Base-by-base conservation (phyloP, 2,329 filamentous ascomycete genomes). In the Dactylellina cionopaga region DNA sequence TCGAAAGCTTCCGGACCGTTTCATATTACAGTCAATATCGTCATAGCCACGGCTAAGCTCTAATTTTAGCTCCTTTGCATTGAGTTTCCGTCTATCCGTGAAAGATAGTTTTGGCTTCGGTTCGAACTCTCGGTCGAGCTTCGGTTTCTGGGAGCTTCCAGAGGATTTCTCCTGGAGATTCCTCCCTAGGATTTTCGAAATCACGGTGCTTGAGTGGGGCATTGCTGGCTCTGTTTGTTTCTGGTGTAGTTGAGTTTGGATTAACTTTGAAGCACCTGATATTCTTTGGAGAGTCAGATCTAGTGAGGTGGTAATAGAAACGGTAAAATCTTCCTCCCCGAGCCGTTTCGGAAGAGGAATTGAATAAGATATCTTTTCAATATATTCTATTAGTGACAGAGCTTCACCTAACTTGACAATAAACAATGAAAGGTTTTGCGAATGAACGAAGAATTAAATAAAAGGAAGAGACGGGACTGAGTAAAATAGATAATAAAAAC, bases 51-150 rank as follows among this genome's bases (percentile, higher is more conserved):
- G 46, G 19, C 59, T 55, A 9, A 72, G 59, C 35, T 72, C 68
- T 5, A 72, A 35, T 27, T 46, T 72, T n/a, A 72, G 52, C 17
- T 72, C 68, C 55, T 54, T 72, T 11, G 68, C 33, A 31, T 72
- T 72, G 11, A 72, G 68, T 56, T 60, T 72, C 37, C 68, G 35
- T 37, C 68, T 37, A 29, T 72, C 68, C 15, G 59, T 72, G 46
- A 72, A 72, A n/a, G 68, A 60, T 41, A 47, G 5, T 24, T 35
- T 72, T 24, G 59, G 59, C n/a, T 72, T 46, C 17, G 27, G 44
- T 29, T 55, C 59, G 5, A 43, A 54, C 2, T 54, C 59, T 46
- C 15, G 54, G 6, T 65, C 37, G 9, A 13, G 17, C 5, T 54
- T 54, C n/a, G n/a, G 44, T 15, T 41, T 59, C 7, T 54, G 51